Base-by-base conservation (phyloP, 208 protist species). In the Herpetomonas tarakana region DNA sequence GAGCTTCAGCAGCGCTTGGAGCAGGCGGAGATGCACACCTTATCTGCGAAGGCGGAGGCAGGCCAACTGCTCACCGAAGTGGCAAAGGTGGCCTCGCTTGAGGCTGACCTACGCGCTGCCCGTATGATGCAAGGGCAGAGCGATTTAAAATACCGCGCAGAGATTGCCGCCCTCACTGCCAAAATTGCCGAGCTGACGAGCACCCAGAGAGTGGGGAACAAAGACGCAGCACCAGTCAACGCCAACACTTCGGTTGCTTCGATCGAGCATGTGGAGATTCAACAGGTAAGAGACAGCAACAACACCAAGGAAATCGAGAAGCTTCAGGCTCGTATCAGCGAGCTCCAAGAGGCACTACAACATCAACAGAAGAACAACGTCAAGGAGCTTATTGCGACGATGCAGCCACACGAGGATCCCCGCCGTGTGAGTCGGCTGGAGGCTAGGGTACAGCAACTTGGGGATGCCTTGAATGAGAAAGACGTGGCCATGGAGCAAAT, bases 301-400 rank as follows among this genome's bases (percentile, higher is more conserved):
- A 50, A 31, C 19, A 0, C 54, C 14, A 46, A 29, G n/a, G 46
- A 61, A 31, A 24, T 73, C n/a, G 55, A 59, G n/a, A 51, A 60
- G 6, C 45, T 74, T 16, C 38, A 45, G 53, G 27, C 19, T 0
- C 61, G 58, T 27, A 52, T 62, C 16, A 60, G 41, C 6, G 60
- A 63, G 25, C 58, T 83, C 22, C 62, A 80, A 29, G 18, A 14
- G 1, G 22, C n/a, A 3, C 16, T 80, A 21, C 21, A 31, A 9
- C 62, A 77, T 26, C 68, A 81, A 21, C 82, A 74, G 2, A 70
- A 86, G 52, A 83, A 73, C 27, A 88, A 88, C 50, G 68, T 74
- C 0, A 77, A 90, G 41, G 61, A 91, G 2, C 77, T 94, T 59
- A 31, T 74, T 11, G 85, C 65, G 25, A 90, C 70, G 51, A 75